Evolutionary conservation across 176 grass and related monocot genomes (phyloP).

Genomic region (Alopecurus myosuroides): DNA sequence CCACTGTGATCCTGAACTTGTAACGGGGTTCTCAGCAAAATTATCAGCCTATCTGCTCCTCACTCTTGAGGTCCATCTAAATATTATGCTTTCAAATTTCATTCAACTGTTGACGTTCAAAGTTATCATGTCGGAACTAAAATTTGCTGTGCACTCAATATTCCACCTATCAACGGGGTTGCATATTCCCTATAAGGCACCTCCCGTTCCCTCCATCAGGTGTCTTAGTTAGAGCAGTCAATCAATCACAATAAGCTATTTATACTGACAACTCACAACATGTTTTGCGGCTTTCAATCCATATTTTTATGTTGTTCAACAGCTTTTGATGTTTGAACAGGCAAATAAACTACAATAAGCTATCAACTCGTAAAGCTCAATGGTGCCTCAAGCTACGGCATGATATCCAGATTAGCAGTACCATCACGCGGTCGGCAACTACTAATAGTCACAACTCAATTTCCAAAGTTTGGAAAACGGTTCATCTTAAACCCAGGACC

Average conservation of each 20-base stretch:
- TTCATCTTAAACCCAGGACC: not conserved
- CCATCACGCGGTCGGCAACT: not conserved
- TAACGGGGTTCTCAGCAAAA: not conserved
- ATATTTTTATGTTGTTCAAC: slow-evolving; percentile 9
- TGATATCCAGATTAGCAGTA: not conserved
- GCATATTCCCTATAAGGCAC: not conserved
- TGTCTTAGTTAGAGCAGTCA: not conserved
- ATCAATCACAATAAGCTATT: slow-evolving; percentile 2
- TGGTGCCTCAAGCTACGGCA: not conserved
- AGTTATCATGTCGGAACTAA: not conserved
- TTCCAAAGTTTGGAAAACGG: not conserved
- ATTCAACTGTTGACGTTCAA: not conserved
- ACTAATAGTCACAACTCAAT: not conserved
- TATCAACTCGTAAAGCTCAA: slow-evolving; percentile 7
- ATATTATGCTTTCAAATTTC: slow-evolving; percentile 7
- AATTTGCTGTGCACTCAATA: not conserved
- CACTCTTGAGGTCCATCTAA: not conserved
- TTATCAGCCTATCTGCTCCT: not conserved
- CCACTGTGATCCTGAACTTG: not conserved
- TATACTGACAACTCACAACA: not conserved
- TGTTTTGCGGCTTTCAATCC: not conserved
- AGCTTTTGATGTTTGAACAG: slow-evolving; percentile 18
- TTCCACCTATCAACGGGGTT: not conserved
- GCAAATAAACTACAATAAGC: slow-evolving; percentile 16
- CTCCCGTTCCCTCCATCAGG: not conserved